Percentiles rank a stretch among this genome's conserved stretches.
These are phyloP conservation scores for Penicillium rolfsii DNA, from an alignment of 2,329 filamentous ascomycete genomes.

Conservation along the genomic window DNA sequence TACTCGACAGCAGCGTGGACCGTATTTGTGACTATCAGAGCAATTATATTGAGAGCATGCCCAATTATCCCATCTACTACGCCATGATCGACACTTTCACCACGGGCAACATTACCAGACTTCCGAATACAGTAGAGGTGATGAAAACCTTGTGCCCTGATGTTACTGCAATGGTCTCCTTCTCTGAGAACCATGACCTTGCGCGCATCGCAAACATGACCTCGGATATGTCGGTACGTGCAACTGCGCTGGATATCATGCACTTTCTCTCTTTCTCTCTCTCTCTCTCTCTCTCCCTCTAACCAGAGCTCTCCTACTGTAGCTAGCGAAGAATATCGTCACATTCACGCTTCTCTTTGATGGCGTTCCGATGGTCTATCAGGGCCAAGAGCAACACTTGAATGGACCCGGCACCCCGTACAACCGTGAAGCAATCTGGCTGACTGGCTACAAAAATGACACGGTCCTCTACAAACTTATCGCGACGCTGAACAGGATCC, in stretches of 20 bases:
- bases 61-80: constrained; percentile 51
- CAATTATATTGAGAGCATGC: constrained; percentile 46
- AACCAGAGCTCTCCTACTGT: not conserved
- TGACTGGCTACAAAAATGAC: constrained; percentile 42
- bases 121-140: constrained; percentile 29
- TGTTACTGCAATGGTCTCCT: constrained; percentile 54
- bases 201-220: constrained; percentile 57
- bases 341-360: constrained; percentile 63
- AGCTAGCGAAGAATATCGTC: constrained; percentile 62
- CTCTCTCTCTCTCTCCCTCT: not conserved
- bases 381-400: constrained; percentile 62
- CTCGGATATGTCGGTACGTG: constrained; percentile 52
- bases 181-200: constrained; percentile 64
- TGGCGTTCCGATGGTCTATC: constrained; percentile 52
- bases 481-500: constrained; percentile 47
- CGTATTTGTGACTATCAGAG: constrained; percentile 48
- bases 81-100: constrained; percentile 40
- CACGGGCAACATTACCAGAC: constrained; percentile 32
- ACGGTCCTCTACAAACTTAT: constrained; percentile 46
- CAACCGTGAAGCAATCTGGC: constrained; percentile 60
- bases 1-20: constrained; percentile 39
- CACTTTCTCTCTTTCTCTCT: not conserved
- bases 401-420: constrained; percentile 52
- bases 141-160: constrained; percentile 42
- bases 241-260: not conserved